Evolutionary conservation across 106 monocot species (phyloP).

Genomic region (Vanilla planifolia): DNA sequence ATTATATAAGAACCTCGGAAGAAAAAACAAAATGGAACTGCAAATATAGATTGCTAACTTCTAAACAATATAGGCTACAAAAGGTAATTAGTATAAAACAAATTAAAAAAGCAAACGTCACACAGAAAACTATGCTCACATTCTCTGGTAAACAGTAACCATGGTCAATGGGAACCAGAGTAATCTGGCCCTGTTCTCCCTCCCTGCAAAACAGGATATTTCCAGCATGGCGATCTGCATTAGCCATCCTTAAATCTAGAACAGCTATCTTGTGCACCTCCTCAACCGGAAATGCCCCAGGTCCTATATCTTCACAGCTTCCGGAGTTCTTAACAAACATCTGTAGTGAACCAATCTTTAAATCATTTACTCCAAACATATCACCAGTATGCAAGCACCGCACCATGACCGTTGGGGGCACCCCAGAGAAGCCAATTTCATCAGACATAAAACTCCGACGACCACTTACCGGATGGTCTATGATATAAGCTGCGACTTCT

Average conservation of each 20-base stretch:
- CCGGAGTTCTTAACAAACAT: slow-evolving; percentile 53
- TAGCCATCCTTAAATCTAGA: slow-evolving; percentile 53
- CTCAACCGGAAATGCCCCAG: slow-evolving; percentile 46
- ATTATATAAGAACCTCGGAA: no score
- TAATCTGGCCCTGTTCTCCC: slow-evolving; percentile 13
- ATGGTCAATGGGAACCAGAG: slow-evolving; percentile 52
- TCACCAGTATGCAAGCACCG: slow-evolving; percentile 26
- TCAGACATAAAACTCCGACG: slow-evolving; percentile 19
- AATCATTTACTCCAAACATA: slow-evolving; percentile 1
- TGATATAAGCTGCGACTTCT: slow-evolving; percentile 59
- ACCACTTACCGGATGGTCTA: slow-evolving; percentile 42
- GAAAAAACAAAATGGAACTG: no score
- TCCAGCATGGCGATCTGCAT: slow-evolving; percentile 57
- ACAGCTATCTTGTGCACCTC: slow-evolving; percentile 59
- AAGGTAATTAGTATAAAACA: no score
- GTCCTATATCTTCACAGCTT: slow-evolving; percentile 62
- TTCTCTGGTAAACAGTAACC: slow-evolving; percentile 64
- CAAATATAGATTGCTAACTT: no score
- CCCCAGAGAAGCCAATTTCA: slow-evolving; percentile 45
- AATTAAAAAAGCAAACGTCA: no score
- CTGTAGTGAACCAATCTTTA: slow-evolving; percentile 57
- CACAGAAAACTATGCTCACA: slow-evolving; percentile 42
- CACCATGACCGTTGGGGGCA: slow-evolving; percentile 42
- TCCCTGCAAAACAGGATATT: slow-evolving; percentile 37
- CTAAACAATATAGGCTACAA: no score